Percentiles rank a stretch among this genome's conserved stretches.
These are phyloP conservation scores for Pisolithus orientalis DNA, from an alignment of 768 basidiomycete species.

Conservation along the genomic window DNA sequence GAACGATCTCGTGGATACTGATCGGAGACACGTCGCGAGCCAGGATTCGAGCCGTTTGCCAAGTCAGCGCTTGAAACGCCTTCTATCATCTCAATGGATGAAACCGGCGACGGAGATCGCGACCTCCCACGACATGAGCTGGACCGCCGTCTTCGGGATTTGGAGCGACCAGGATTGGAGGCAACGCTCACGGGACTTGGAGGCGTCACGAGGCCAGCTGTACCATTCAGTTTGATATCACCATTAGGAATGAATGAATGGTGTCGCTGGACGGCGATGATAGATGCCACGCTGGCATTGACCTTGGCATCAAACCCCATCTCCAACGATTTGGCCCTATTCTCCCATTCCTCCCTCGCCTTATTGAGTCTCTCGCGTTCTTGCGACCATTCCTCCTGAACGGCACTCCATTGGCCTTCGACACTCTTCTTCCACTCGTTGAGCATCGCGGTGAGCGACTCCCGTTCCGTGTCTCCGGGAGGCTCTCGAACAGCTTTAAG, in stretches of 20 bases:
- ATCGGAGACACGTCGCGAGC: constrained; percentile 21
- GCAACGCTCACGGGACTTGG: constrained; percentile 71
- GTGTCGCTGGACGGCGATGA: constrained; percentile 30
- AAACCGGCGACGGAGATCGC: constrained; percentile 29
- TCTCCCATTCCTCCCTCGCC: constrained; percentile 82
- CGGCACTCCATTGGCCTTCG: constrained; percentile 71
- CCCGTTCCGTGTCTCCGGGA: constrained; percentile 34
- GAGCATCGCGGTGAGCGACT: constrained; percentile 48
- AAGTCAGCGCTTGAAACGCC: constrained; percentile 16
- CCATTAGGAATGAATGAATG: constrained; percentile 29
- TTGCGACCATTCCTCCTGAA: constrained; percentile 76
- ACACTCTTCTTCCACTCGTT: constrained; percentile 72
- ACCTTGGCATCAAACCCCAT: constrained; percentile 44
- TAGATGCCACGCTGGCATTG: constrained; percentile 24
- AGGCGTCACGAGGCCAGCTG: constrained; percentile 61
- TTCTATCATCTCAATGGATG: constrained; percentile 29
- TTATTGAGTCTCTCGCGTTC: constrained; percentile 71
- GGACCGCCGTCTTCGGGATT: constrained; percentile 37
- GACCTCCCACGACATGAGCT: constrained; percentile 36
- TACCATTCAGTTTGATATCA: constrained; percentile 23
- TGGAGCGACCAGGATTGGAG: constrained; percentile 47
- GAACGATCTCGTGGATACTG: constrained; percentile 21
- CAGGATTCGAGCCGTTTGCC: constrained; percentile 10
- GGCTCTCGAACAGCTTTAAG: constrained; percentile 30
- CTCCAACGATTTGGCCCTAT: constrained; percentile 46